A percentile compares a stretch with the other conserved stretches of the same genome.
Conservation (phyloP, 1,139 yeast species). For the Waltiozyma sp. region DNA sequence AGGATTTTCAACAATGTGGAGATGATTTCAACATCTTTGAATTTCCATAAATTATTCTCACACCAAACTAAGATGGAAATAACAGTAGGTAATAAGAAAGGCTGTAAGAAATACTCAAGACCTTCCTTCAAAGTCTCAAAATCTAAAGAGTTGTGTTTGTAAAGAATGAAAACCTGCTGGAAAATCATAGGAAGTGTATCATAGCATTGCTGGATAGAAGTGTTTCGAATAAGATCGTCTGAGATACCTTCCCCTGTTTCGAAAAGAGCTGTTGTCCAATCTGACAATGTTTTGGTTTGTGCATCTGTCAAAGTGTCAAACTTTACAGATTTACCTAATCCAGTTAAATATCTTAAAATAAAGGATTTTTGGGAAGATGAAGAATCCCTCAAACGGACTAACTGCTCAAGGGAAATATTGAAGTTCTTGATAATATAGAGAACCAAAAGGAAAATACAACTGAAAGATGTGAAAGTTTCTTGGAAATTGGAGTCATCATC, state of each 20-base stretch:
- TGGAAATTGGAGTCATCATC: conserved; percentile 52
- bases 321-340: conserved; percentile 15
- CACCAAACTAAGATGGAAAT: conserved; percentile 32
- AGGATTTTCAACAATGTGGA: conserved; percentile 24
- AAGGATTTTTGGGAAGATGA: conserved; percentile 13
- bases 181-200: conserved; percentile 62
- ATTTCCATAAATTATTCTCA: conserved; percentile 27
- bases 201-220: conserved; percentile 59
- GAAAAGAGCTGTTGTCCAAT: conserved; percentile 75
- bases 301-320: conserved; percentile 7
- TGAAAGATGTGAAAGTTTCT: conserved; percentile 60
- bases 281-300: conserved; percentile 37
- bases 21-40: conserved; percentile 20
- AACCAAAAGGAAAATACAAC: conserved; percentile 42
- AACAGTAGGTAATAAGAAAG: conserved; percentile 38
- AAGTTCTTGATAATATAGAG: conserved; percentile 35
- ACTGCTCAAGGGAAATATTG: conserved; percentile 25
- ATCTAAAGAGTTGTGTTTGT: conserved; percentile 42
- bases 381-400: conserved; percentile 12
- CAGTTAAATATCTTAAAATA: conserved; percentile 14
- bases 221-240: conserved; percentile 63
- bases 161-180: conserved; percentile 60
- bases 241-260: conserved; percentile 73
- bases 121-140: conserved; percentile 42
- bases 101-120: conserved; percentile 54